Evolutionary conservation across 495 filamentous ascomycete species (phyloP).

Genomic region (Hamigera avellanea): DNA sequence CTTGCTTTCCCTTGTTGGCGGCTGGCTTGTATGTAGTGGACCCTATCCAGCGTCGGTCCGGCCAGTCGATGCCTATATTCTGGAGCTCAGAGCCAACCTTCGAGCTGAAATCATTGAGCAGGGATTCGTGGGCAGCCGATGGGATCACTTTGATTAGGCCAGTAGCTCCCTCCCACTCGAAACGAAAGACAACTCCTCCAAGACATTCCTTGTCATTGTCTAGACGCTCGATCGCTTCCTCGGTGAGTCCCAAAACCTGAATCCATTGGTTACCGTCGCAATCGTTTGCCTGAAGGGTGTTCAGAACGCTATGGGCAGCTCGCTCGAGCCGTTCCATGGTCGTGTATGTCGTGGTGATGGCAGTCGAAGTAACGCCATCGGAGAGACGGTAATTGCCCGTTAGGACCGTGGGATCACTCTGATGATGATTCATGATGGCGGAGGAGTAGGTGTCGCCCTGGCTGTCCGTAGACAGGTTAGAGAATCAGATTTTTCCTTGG

Average conservation of each 20-base stretch:
- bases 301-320: background rate
- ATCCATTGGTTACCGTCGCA: background rate
- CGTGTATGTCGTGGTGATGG: no score
- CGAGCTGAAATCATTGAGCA: background rate
- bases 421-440: no score
- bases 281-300: background rate
- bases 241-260: background rate
- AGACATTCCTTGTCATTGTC: background rate
- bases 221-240: background rate
- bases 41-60: background rate
- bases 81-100: background rate
- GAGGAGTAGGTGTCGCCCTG: no score
- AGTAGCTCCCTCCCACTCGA: background rate
- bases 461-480: no score
- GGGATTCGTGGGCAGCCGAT: background rate
- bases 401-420: no score
- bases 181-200: background rate
- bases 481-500: no score
- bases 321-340: background rate
- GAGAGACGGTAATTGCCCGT: no score
- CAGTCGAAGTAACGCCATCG: no score
- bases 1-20: background rate
- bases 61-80: background rate
- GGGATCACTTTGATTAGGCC: background rate
- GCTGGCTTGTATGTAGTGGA: background rate